A percentile compares a stretch with the other conserved stretches of the same genome.
Evolutionary conservation across 1,284 basidiomycete genomes (phyloP).

Genomic region (Tylopilus orsonianus): DNA sequence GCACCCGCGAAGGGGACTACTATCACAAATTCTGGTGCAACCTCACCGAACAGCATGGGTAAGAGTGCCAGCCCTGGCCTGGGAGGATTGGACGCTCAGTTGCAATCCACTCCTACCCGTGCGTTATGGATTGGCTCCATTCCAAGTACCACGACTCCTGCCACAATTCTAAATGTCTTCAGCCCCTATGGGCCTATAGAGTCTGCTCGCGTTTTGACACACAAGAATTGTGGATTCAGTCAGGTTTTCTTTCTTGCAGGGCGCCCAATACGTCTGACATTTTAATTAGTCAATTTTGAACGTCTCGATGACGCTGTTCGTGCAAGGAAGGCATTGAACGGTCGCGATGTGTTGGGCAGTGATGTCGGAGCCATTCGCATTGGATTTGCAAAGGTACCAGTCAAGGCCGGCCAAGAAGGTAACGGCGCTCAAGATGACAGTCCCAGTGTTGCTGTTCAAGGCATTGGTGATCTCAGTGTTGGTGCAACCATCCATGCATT

Average conservation of each 20-base stretch:
- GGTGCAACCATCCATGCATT: slow-evolving; percentile 85
- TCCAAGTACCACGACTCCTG: slow-evolving; percentile 89
- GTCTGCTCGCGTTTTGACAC: slow-evolving; percentile 90
- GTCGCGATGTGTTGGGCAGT: slow-evolving; percentile 90
- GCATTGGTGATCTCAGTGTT: slow-evolving; percentile 77
- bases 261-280: slow-evolving; percentile 4
- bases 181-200: slow-evolving; percentile 97
- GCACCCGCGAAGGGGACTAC: slow-evolving; percentile 79
- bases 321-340: slow-evolving; percentile 92
- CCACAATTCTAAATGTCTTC: slow-evolving; percentile 89
- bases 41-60: slow-evolving; percentile 56
- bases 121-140: slow-evolving; percentile 97
- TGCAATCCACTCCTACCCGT: slow-evolving; percentile 85
- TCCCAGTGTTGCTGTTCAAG: slow-evolving; percentile 66
- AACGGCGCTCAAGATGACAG: slow-evolving; percentile 60
- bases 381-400: slow-evolving; percentile 94
- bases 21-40: slow-evolving; percentile 56
- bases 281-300: slow-evolving; percentile 85
- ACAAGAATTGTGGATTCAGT: slow-evolving; percentile 97
- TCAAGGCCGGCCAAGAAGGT: slow-evolving; percentile 77
- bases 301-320: slow-evolving; percentile 94
- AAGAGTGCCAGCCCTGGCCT: slow-evolving; percentile 54
- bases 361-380: slow-evolving; percentile 96
- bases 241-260: slow-evolving; percentile 34
- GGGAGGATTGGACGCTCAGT: slow-evolving; percentile 72